Evolutionary conservation across 208 protist species (phyloP).

Genomic region (Naegleria gruberi): DNA sequence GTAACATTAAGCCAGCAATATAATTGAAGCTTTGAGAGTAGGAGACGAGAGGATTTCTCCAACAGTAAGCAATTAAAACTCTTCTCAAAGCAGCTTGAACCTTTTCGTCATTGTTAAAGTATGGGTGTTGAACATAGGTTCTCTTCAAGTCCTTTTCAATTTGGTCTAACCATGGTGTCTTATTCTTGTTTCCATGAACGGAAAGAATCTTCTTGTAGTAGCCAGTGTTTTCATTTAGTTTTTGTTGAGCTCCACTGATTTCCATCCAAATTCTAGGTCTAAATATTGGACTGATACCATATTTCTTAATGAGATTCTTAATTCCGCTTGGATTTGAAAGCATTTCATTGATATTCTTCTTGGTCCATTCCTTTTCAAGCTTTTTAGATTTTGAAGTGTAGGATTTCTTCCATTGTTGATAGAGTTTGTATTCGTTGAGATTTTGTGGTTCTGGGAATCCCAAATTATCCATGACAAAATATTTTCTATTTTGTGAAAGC

Average conservation of each 20-base stretch:
- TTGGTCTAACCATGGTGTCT: background rate
- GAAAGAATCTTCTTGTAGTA: slow-evolving; percentile 8
- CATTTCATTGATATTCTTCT: background rate
- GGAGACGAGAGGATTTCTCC: slow-evolving; percentile 20
- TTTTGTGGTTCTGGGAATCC: background rate
- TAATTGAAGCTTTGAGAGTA: slow-evolving; percentile 34
- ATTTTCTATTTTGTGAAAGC: background rate
- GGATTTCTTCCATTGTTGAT: background rate
- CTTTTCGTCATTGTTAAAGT: background rate
- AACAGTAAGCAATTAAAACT: slow-evolving; percentile 25
- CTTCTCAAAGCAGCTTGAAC: background rate
- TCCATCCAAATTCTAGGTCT: background rate
- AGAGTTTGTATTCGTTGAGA: background rate
- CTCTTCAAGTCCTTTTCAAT: slow-evolving; percentile 5
- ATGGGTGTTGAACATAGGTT: slow-evolving; percentile 7
- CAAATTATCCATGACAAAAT: background rate
- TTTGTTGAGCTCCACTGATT: background rate
- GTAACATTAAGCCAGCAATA: slow-evolving; percentile 27
- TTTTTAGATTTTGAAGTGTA: background rate
- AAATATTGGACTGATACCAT: background rate
- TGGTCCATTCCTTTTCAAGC: background rate
- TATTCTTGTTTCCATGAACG: background rate
- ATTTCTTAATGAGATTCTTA: slow-evolving; percentile 3
- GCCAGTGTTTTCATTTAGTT: background rate
- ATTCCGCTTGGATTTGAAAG: background rate